Evolutionary conservation across 768 basidiomycete species (phyloP), one percentile per base, ranked within the genome.

Genomic region (Paxillus rubicundulus): DNA sequence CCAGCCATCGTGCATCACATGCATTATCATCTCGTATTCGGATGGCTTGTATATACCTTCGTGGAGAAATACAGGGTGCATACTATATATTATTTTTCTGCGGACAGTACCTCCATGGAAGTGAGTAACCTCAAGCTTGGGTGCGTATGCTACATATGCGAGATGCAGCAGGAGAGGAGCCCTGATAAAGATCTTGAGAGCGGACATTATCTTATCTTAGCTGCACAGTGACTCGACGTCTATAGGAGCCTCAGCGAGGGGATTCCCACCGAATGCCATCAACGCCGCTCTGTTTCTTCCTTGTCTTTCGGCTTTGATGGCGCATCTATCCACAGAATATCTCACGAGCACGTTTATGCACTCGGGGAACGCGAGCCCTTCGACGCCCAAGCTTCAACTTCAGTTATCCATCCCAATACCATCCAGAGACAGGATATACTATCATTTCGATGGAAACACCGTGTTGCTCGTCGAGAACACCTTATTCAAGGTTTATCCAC

Each of bases 401-500:
- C 67, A 69, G 21, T 47, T 69, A 1, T 69, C 69, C 41, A 68
- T 67, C 45, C 66, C 66, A 17, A 69, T 69, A 51, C 68, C 68
- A n/a, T 60, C 52, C 45, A 67, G 70, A 38, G 75, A 80, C 47
- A 57, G 68, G 1, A 62, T 68, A 27, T 80, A 74, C 52, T 81
- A 73, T 56, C 67, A 68, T 43, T 67, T 67, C 0, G 68, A 67
- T 50, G 77, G 75, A 18, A 70, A 70, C 43, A 75, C 73, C 37
- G 68, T 77, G 28, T 57, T 82, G 1, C 70, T 74, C 30, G 74
- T 81, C 13, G 70, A 69, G 54, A 72, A 71, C 37, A 74, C 68
- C 0, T 50, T 82, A 17, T 82, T 82, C 71, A 80, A 79, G 72
- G 81, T 82, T 59, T 18, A 46, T 38, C 16, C 34, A 18, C 40